Conservation (phyloP, 345 rosid genomes). For the Rubroshorea leprosula region DNA sequence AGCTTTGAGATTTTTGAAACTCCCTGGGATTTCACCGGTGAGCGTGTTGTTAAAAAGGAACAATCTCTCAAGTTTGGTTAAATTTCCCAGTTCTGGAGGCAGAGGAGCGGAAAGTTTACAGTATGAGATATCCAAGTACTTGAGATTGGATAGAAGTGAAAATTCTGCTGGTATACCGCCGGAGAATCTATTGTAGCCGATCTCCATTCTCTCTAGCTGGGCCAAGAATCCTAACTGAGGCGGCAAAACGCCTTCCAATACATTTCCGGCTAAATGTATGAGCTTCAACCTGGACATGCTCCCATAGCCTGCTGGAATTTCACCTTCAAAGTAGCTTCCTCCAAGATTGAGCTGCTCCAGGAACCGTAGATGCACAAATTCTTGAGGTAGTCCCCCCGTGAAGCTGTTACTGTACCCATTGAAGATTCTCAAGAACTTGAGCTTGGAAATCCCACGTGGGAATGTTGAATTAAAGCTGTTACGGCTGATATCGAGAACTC, state of each 20-base stretch:
- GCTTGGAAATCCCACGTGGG: conserved; percentile 72
- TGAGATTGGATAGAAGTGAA: conserved; percentile 42
- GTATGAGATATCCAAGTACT: conserved; percentile 58
- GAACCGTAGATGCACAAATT: conserved; percentile 40
- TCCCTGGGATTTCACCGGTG: conserved; percentile 64
- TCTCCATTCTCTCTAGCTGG: conserved; percentile 63
- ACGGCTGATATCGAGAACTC: conserved; percentile 69
- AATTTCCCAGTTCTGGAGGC: conserved; percentile 49
- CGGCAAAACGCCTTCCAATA: conserved; percentile 56
- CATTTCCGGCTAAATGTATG: conserved; percentile 66
- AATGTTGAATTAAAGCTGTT: conserved; percentile 73
- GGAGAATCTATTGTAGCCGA: conserved; percentile 65
- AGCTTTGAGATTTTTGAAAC: conserved; percentile 41
- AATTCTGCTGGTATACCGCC: conserved; percentile 65
- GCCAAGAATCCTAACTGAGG: conserved; percentile 51
- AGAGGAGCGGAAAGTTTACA: conserved; percentile 64
- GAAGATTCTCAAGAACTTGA: conserved; percentile 51
- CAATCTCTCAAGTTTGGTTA: conserved; percentile 48
- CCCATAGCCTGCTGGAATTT: conserved; percentile 64
- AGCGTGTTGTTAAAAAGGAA: conserved; percentile 51
- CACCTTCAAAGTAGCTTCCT: conserved; percentile 86
- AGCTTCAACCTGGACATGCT: conserved; percentile 43
- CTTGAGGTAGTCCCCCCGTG: conserved; percentile 58
- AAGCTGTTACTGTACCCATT: conserved; percentile 80
- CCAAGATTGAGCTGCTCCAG: conserved; percentile 88